These are phyloP conservation scores for Cryptococcus deneoformans DNA, from an alignment of 1,284 basidiomycete genomes.

Conservation along the genomic window DNA sequence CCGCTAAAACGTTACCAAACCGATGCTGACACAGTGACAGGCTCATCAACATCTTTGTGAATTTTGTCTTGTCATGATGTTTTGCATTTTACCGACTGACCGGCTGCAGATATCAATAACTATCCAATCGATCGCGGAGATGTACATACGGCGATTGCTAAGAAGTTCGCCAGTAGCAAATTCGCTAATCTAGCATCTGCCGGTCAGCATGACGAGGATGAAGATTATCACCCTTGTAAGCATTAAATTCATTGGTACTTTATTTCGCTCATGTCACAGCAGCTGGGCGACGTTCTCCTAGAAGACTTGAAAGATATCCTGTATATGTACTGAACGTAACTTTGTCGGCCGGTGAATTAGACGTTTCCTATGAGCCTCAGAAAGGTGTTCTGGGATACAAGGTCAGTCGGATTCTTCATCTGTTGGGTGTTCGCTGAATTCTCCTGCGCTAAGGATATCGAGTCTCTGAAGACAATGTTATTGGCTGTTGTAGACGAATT, in stretches of 20 bases:
- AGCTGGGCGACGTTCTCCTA: conserved; percentile 63
- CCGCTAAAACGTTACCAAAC: background rate
- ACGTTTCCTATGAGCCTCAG: conserved; percentile 71
- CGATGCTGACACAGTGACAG: conserved; percentile 50
- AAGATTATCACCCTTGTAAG: conserved; percentile 4
- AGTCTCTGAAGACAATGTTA: conserved; percentile 58
- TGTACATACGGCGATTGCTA: conserved; percentile 66
- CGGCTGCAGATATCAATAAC: conserved; percentile 70
- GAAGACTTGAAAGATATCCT: conserved; percentile 64
- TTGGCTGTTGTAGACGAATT: conserved; percentile 62
- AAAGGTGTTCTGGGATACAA: conserved; percentile 67
- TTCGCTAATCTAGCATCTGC: conserved; percentile 23
- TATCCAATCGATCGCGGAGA: conserved; percentile 67
- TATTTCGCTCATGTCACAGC: background rate
- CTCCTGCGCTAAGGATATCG: conserved; percentile 53
- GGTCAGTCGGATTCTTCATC: conserved; percentile 50
- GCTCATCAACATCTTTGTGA: conserved; percentile 78
- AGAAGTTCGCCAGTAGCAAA: conserved; percentile 54
- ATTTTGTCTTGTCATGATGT: conserved; percentile 22
- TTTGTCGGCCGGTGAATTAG: conserved; percentile 63
- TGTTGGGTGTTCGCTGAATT: background rate
- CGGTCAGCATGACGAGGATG: conserved; percentile 7
- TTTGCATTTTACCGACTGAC: background rate
- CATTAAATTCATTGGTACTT: background rate
- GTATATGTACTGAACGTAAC: conserved; percentile 75